These are phyloP conservation scores for Gynostemma pentaphyllum DNA, from an alignment of 306 rosid species.

Conservation along the genomic window DNA sequence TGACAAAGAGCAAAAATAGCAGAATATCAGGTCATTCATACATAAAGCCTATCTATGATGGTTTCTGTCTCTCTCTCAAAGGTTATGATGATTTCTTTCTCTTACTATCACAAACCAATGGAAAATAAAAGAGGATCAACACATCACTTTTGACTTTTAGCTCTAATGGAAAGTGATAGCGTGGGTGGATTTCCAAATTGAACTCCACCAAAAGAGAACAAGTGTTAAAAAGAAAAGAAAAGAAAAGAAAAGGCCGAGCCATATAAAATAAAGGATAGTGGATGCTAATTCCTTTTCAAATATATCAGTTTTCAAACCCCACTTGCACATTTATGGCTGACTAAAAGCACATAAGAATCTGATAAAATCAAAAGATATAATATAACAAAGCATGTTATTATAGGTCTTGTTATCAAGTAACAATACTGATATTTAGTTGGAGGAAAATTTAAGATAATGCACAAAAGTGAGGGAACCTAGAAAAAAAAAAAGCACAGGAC, in stretches of 20 bases:
- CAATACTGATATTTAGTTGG: constrained; percentile 7
- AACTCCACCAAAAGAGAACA: constrained; percentile 5
- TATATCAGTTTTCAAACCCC: constrained; percentile 6
- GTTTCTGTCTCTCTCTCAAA: too few relatives aligned
- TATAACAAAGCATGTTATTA: background rate
- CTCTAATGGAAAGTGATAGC: background rate
- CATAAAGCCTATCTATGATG: background rate
- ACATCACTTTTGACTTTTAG: constrained; percentile 9
- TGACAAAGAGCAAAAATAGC: background rate
- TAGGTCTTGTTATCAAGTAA: background rate
- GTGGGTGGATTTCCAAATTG: constrained; percentile 11
- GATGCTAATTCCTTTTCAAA: constrained; percentile 9
- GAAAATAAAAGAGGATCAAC: background rate
- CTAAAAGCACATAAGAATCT: constrained; percentile 8
- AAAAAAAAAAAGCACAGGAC: background rate
- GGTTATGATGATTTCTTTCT: too few relatives aligned
- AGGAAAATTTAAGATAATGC: background rate
- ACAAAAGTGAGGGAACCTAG: constrained; percentile 1
- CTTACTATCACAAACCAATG: constrained; percentile 7
- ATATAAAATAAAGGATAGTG: constrained; percentile 11
- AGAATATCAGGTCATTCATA: background rate
- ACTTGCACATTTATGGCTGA: constrained; percentile 12
- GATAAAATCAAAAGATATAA: background rate
- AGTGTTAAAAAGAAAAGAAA: background rate
- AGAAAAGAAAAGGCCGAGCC: background rate